Conservation (phyloP, 306 rosid species). For the Sphenostylis stenocarpa region DNA sequence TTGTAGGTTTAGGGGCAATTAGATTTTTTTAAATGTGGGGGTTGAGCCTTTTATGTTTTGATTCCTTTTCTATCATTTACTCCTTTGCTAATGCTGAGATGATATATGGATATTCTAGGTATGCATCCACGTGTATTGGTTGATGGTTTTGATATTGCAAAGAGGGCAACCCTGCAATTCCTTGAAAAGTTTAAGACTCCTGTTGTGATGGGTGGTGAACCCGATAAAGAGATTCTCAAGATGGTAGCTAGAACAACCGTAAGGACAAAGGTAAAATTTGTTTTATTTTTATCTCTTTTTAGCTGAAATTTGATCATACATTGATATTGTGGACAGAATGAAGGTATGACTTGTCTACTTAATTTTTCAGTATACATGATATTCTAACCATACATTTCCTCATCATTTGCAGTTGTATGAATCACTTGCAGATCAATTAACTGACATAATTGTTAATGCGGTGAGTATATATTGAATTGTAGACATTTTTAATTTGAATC, state of each 20-base stretch:
- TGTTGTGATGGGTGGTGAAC: constrained; percentile 85
- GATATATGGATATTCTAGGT: constrained; percentile 50
- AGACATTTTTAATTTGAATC: constrained; percentile 25
- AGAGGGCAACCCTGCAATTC: constrained; percentile 84
- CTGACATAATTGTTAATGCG: constrained; percentile 78
- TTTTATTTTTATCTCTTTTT: not conserved
- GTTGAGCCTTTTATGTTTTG: not conserved
- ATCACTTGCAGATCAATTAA: constrained; percentile 86
- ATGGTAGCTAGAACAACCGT: constrained; percentile 95
- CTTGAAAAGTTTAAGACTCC: constrained; percentile 86
- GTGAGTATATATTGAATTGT: constrained; percentile 50
- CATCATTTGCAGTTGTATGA: constrained; percentile 72
- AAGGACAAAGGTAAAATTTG: constrained; percentile 74
- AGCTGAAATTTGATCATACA: not conserved
- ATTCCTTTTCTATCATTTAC: not conserved
- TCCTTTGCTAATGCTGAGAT: not conserved
- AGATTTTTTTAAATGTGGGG: not conserved
- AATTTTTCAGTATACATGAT: not conserved
- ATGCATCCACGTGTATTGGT: constrained; percentile 98
- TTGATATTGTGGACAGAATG: not conserved
- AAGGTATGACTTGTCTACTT: not conserved
- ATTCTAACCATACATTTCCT: not conserved
- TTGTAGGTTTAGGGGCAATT: not conserved
- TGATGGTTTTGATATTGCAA: constrained; percentile 98
- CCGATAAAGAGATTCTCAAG: constrained; percentile 86